Evolutionary conservation across 2,329 filamentous ascomycete species (phyloP).

Genomic region (Tolypocladium pustulatum): DNA sequence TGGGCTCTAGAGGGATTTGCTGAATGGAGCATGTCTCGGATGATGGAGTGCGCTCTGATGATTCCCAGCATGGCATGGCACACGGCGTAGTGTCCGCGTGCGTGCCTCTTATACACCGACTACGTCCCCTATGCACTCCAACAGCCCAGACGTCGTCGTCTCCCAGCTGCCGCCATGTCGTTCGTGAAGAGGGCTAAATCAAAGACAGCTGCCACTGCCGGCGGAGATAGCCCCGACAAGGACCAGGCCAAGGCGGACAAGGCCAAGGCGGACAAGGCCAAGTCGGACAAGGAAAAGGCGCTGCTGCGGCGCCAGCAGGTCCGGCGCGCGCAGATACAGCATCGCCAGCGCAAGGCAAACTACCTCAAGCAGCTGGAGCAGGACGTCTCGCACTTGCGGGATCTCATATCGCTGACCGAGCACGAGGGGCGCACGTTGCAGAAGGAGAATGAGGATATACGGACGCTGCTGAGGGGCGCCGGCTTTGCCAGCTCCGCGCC

Average conservation of each 20-base stretch:
- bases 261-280: slow-evolving; percentile 4
- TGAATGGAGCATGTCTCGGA: not conserved
- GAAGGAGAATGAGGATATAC: slow-evolving; percentile 33
- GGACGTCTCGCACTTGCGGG: slow-evolving; percentile 35
- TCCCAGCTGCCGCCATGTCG: not conserved
- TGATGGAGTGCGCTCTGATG: not conserved
- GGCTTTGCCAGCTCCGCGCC: slow-evolving; percentile 5
- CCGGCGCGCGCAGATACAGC: slow-evolving; percentile 41
- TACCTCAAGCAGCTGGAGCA: slow-evolving; percentile 44
- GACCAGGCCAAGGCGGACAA: slow-evolving; percentile 2
- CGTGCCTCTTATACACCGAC: not conserved
- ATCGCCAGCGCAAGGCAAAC: slow-evolving; percentile 45
- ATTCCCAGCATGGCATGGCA: not conserved
- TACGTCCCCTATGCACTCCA: not conserved
- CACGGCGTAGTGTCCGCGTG: not conserved
- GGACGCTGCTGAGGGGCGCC: slow-evolving; percentile 17
- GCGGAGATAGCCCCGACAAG: not conserved
- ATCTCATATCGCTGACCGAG: slow-evolving; percentile 32
- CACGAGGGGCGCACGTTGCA: slow-evolving; percentile 25
- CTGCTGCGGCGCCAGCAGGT: slow-evolving; percentile 40
- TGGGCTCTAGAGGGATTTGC: not conserved
- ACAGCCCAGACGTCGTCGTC: not conserved
- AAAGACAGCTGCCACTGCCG: not conserved
- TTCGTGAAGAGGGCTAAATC: not conserved
- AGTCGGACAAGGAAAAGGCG: slow-evolving; percentile 26